phyloP scores from a whole-genome alignment of 225 moss, liverwort and hornwort genomes.

The Ulota crispa region DNA sequence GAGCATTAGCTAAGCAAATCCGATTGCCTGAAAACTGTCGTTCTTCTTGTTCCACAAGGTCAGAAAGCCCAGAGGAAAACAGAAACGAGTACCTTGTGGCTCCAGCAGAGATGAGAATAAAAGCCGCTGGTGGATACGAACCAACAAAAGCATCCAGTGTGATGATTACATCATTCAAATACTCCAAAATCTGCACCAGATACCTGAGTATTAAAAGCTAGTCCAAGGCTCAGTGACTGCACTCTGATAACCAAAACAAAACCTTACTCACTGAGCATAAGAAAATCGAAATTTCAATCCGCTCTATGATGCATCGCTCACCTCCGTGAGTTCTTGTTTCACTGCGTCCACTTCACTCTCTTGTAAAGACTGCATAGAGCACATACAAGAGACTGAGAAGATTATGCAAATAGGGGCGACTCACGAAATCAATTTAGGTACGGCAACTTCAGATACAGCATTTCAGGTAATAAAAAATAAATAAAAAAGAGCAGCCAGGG shows the following conservation, averaged over 20 bases:
- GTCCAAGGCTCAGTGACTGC: not conserved
- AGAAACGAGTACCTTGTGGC: conserved; percentile 49
- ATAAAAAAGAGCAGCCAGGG: not conserved
- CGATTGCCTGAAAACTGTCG: not conserved
- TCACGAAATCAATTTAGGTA: not conserved
- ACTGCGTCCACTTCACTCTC: conserved; percentile 32
- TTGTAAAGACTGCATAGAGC: conserved; percentile 38
- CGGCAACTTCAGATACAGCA: not conserved
- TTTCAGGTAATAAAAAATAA: not conserved
- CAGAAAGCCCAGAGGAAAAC: not conserved
- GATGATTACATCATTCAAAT: conserved; percentile 78
- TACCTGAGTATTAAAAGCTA: not conserved
- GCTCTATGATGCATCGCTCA: conserved; percentile 27
- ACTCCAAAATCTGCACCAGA: conserved; percentile 76
- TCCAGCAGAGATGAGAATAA: conserved; percentile 71
- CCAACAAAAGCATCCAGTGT: conserved; percentile 80
- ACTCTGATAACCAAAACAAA: not conserved
- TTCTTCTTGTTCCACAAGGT: not conserved
- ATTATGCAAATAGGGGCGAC: conserved; percentile 12
- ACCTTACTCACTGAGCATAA: not conserved
- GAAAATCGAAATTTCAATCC: not conserved
- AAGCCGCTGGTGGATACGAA: conserved; percentile 80
- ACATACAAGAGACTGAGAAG: conserved; percentile 30
- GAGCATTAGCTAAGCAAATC: not conserved
- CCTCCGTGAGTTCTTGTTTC: conserved; percentile 53